Evolutionary conservation across 2,329 filamentous ascomycete species (phyloP).

Genomic region (Botrytis medusae): DNA sequence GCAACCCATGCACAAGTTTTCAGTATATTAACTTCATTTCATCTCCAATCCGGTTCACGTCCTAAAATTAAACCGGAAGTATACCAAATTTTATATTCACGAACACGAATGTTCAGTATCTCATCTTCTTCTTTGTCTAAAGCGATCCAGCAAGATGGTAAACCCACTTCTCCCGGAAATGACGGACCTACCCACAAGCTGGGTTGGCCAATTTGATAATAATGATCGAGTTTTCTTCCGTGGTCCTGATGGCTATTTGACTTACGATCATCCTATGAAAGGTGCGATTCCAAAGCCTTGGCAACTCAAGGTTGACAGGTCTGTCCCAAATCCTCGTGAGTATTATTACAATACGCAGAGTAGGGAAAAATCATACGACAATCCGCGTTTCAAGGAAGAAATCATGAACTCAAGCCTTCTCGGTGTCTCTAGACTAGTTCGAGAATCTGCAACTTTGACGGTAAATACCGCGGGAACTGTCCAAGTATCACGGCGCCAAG

Average conservation of each 20-base stretch:
- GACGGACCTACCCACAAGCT: slow-evolving; percentile 5
- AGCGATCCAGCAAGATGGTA: neutral
- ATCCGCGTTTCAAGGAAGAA: slow-evolving; percentile 24
- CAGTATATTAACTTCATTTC: neutral
- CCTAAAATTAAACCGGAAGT: neutral
- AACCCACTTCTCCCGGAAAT: slow-evolving; percentile 12
- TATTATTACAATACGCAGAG: slow-evolving; percentile 20
- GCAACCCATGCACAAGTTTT: neutral
- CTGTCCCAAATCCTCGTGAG: neutral
- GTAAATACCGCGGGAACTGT: slow-evolving; percentile 11
- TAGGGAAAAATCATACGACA: neutral
- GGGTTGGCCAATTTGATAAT: slow-evolving; percentile 13
- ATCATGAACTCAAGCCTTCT: slow-evolving; percentile 7
- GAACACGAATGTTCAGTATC: too few relatives aligned
- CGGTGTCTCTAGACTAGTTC: slow-evolving; percentile 15
- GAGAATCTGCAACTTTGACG: slow-evolving; percentile 21
- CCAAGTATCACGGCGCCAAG: slow-evolving; percentile 13
- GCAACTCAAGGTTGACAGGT: slow-evolving; percentile 21
- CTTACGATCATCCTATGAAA: slow-evolving; percentile 18
- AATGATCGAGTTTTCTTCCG: slow-evolving; percentile 17
- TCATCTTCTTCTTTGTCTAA: neutral
- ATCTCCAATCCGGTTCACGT: neutral
- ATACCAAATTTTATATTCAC: neutral
- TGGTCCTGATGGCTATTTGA: neutral
- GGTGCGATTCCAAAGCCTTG: slow-evolving; percentile 24